phyloP scores from a whole-genome alignment of 2,329 filamentous ascomycete species.

The Mariannaea elegans region DNA sequence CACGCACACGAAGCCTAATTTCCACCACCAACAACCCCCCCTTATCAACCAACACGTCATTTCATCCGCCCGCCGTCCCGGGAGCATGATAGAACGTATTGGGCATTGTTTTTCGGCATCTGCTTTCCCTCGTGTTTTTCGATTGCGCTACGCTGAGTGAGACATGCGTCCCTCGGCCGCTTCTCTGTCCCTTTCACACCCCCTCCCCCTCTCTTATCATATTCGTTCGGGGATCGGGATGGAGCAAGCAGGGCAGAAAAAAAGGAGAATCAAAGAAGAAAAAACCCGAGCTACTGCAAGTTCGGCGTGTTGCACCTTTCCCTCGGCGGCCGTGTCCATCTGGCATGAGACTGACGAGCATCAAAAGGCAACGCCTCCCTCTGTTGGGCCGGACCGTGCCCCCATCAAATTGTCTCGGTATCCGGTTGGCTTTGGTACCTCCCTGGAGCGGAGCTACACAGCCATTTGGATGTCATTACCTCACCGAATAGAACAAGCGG shows the following conservation, averaged over 20 bases:
- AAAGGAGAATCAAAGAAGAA: not conserved
- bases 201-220: not conserved
- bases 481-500: too few relatives aligned
- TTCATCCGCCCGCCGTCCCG: slow-evolving; percentile 1
- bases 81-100: not conserved
- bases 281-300: not conserved
- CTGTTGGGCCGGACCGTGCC: not conserved
- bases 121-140: slow-evolving; percentile 20
- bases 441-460: slow-evolving; percentile 1
- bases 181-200: not conserved
- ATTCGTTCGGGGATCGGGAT: not conserved
- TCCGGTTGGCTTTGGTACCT: slow-evolving; percentile 11
- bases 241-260: not conserved
- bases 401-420: slow-evolving; percentile 22
- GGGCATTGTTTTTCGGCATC: slow-evolving; percentile 29
- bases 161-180: slow-evolving; percentile 1
- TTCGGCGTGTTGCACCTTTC: slow-evolving; percentile 12
- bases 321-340: not conserved
- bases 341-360: not conserved
- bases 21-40: slow-evolving; percentile 7
- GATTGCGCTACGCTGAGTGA: slow-evolving; percentile 7
- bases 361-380: slow-evolving; percentile 1
- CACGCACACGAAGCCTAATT: slow-evolving; percentile 9
- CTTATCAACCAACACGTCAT: slow-evolving; percentile 10
- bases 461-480: not conserved